Conservation (phyloP, 129 eudicot species). For the Erigeron canadensis region DNA sequence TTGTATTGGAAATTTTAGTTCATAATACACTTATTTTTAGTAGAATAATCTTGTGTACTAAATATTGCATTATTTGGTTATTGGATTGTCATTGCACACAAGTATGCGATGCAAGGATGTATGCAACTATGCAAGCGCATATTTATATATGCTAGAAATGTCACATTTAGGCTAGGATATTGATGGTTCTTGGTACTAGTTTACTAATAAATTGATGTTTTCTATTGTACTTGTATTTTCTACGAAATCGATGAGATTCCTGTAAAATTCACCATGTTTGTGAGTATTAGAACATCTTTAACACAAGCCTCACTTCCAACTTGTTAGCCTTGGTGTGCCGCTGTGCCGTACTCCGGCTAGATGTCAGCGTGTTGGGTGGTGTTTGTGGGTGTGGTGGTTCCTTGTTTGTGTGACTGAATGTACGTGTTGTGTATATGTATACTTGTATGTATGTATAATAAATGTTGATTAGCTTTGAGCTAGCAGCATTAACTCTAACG, state of each 20-base stretch:
- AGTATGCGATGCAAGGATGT: conserved; percentile 29
- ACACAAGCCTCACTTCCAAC: no score
- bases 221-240: background rate
- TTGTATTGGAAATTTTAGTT: conserved; percentile 32
- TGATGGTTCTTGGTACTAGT: conserved; percentile 27
- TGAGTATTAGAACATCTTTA: no score
- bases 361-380: no score
- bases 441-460: no score
- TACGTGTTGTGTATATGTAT: no score
- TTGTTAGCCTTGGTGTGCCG: no score
- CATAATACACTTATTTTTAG: conserved; percentile 23
- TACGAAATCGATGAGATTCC: background rate
- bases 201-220: conserved; percentile 19
- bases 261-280: no score
- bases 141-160: conserved; percentile 9
- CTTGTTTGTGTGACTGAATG: no score
- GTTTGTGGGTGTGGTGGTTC: no score
- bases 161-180: conserved; percentile 10
- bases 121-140: conserved; percentile 30
- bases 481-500: no score
- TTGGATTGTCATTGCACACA: conserved; percentile 17
- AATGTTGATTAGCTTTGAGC: no score
- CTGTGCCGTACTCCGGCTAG: no score
- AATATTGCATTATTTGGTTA: conserved; percentile 1
- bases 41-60: conserved; percentile 1